Evolutionary conservation across 2,329 filamentous ascomycete species (phyloP).

Genomic region (Monosporascus cannonballus): DNA sequence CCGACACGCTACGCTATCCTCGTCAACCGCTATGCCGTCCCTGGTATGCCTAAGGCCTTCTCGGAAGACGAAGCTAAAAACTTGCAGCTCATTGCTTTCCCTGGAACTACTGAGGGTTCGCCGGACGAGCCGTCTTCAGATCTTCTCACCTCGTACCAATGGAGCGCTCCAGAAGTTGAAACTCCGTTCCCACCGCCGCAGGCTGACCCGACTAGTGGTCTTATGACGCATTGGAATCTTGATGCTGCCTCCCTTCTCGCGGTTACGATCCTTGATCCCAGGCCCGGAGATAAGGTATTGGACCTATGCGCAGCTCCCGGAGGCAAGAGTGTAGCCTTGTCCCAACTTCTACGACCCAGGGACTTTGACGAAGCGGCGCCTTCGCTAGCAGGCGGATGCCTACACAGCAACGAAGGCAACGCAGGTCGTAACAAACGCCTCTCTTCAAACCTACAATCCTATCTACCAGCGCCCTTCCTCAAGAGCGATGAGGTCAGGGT

Average conservation of each 20-base stretch:
- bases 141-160: conserved; percentile 14
- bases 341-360: conserved; percentile 22
- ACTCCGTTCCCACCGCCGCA: conserved; percentile 20
- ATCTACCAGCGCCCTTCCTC: conserved; percentile 18
- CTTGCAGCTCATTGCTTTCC: conserved; percentile 12
- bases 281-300: conserved; percentile 29
- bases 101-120: neutral
- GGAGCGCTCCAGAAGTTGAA: conserved; percentile 6
- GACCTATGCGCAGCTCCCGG: conserved; percentile 34
- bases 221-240: conserved; percentile 25
- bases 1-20: conserved; percentile 23
- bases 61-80: conserved; percentile 7
- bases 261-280: conserved; percentile 25
- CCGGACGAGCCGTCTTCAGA: neutral
- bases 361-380: conserved; percentile 8
- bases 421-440: conserved; percentile 25
- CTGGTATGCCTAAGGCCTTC: conserved; percentile 10
- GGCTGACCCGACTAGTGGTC: conserved; percentile 7
- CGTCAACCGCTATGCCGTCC: conserved; percentile 15
- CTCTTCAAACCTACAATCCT: conserved; percentile 16
- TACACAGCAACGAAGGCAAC: conserved; percentile 33
- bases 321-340: conserved; percentile 28
- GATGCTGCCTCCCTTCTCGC: conserved; percentile 24
- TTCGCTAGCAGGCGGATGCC: conserved; percentile 19
- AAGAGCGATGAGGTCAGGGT: conserved; percentile 15